Evolutionary conservation across 306 rosid genomes (phyloP).

Genomic region (Pueraria montana): DNA sequence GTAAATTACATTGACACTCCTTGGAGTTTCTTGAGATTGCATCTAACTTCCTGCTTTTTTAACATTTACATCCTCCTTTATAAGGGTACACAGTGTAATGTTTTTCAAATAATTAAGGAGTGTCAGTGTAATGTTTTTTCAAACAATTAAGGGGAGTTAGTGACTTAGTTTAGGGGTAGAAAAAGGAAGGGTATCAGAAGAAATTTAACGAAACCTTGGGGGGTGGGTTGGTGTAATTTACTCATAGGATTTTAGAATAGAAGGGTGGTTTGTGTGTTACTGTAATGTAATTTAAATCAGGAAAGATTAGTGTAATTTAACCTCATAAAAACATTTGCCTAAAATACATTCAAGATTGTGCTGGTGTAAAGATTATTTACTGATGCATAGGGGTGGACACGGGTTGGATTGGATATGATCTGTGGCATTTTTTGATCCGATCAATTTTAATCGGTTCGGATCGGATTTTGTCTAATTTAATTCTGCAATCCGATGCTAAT

Average conservation of each 20-base stretch:
- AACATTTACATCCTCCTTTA: neutral
- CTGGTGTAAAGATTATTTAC: neutral
- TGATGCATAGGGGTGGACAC: neutral
- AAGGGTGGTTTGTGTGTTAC: neutral
- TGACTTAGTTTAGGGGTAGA: neutral
- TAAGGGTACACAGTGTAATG: too few relatives aligned
- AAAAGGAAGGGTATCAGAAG: neutral
- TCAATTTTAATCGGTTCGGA: too few relatives aligned
- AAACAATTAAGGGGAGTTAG: neutral
- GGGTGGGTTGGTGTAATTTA: neutral
- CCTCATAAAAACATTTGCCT: neutral
- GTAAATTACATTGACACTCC: neutral
- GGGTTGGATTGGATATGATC: too few relatives aligned
- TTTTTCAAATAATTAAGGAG: too few relatives aligned
- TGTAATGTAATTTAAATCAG: neutral
- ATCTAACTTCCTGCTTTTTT: neutral
- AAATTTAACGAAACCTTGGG: neutral
- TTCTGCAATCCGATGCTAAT: too few relatives aligned
- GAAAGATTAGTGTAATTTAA: neutral
- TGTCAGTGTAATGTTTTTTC: neutral
- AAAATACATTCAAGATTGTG: neutral
- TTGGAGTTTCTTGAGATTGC: neutral
- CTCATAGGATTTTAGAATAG: neutral
- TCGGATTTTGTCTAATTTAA: too few relatives aligned
- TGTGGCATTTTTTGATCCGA: too few relatives aligned